These are phyloP conservation scores for Fusarium marasasianum DNA, from an alignment of 2,329 filamentous ascomycete genomes.

Conservation along the genomic window DNA sequence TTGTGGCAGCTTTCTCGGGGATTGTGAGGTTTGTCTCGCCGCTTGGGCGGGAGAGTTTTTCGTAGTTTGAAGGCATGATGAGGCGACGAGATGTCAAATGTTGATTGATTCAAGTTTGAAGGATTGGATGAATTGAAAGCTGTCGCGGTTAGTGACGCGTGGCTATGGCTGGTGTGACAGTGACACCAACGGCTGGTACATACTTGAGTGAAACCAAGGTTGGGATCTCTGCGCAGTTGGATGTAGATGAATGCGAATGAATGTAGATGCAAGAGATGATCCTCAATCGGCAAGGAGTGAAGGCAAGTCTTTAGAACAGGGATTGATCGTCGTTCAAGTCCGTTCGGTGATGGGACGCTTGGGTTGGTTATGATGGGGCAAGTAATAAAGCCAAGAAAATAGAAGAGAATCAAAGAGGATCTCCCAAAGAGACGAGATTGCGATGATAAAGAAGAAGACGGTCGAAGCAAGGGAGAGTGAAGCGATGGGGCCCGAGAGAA, in stretches of 20 bases:
- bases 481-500: neutral
- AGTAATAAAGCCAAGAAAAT: conserved; percentile 22
- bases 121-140: neutral
- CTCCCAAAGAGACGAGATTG: conserved; percentile 22
- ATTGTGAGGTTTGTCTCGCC: conserved; percentile 37
- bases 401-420: conserved; percentile 12
- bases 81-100: neutral
- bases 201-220: conserved; percentile 19
- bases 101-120: too few relatives aligned
- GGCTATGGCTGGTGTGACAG: conserved; percentile 28
- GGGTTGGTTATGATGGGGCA: conserved; percentile 10
- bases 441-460: neutral
- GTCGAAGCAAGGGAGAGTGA: conserved; percentile 9
- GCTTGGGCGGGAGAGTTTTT: conserved; percentile 40
- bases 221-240: neutral
- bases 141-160: conserved; percentile 28
- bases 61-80: conserved; percentile 43
- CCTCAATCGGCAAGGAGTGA: conserved; percentile 5
- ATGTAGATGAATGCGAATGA: neutral
- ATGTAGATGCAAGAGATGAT: neutral
- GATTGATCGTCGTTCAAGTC: conserved; percentile 28
- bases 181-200: conserved; percentile 26
- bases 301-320: conserved; percentile 22
- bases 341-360: neutral
- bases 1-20: conserved; percentile 45